These are phyloP conservation scores for Penicillium cataractarum DNA, from an alignment of 495 filamentous ascomycete genomes.

Conservation along the genomic window DNA sequence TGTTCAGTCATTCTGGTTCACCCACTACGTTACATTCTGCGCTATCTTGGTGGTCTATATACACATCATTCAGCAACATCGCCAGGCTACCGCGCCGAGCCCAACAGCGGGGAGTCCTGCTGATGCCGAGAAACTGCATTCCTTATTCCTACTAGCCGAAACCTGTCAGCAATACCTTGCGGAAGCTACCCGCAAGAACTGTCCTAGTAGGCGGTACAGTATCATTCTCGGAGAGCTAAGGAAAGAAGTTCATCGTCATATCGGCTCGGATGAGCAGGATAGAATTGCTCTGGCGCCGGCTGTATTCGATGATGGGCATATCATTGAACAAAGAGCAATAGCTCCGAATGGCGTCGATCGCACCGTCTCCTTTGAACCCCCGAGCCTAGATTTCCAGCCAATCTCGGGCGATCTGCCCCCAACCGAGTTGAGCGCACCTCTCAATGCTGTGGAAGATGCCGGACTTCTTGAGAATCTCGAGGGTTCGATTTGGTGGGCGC, in stretches of 20 bases:
- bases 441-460: conserved; percentile 29
- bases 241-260: conserved; percentile 45
- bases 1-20: conserved; percentile 55
- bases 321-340: conserved; percentile 7
- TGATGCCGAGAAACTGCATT: conserved; percentile 29
- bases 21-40: conserved; percentile 57
- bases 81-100: conserved; percentile 29
- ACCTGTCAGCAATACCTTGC: conserved; percentile 52
- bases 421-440: conserved; percentile 22
- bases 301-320: conserved; percentile 4
- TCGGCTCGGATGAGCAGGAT: conserved; percentile 26
- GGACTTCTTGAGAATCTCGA: conserved; percentile 33
- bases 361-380: conserved; percentile 17
- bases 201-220: conserved; percentile 55
- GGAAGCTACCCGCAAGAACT: conserved; percentile 52
- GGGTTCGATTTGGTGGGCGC: conserved; percentile 36
- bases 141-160: conserved; percentile 47
- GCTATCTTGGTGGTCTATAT: conserved; percentile 59
- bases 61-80: conserved; percentile 55
- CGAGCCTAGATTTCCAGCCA: conserved; percentile 22
- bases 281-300: conserved; percentile 8
- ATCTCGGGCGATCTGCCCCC: conserved; percentile 22
- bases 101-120: conserved; percentile 27
- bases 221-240: conserved; percentile 54
- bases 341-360: conserved; percentile 8